These are phyloP conservation scores for Exidia glandulosa DNA, from an alignment of 768 basidiomycete species.

Conservation along the genomic window DNA sequence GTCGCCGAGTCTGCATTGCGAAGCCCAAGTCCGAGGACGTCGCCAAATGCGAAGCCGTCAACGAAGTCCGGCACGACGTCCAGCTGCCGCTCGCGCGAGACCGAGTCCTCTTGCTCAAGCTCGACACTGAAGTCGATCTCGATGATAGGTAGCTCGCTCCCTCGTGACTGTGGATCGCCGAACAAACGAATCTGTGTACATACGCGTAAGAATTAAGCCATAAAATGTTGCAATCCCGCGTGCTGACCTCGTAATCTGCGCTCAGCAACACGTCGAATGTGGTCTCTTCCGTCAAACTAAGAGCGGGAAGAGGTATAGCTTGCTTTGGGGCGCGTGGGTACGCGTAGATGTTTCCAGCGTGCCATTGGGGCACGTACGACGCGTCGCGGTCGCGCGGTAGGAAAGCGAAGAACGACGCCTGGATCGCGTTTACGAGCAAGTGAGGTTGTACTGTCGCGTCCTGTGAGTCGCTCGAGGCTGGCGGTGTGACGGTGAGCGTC, in stretches of 20 bases:
- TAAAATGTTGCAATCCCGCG: not conserved
- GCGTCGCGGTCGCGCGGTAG: constrained; percentile 28
- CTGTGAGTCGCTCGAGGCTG: constrained; percentile 10
- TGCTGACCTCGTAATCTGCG: constrained; percentile 67
- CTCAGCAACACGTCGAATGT: constrained; percentile 63
- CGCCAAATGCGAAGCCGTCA: constrained; percentile 64
- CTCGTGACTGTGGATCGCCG: constrained; percentile 49
- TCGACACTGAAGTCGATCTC: constrained; percentile 40
- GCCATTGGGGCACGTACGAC: constrained; percentile 42
- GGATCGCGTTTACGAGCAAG: constrained; percentile 49
- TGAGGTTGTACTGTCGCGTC: constrained; percentile 22
- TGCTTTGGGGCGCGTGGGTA: constrained; percentile 43
- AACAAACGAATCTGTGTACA: constrained; percentile 62
- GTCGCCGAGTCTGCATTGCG: not conserved
- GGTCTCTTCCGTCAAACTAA: constrained; percentile 31
- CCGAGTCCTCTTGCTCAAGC: constrained; percentile 19
- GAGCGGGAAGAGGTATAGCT: constrained; percentile 38
- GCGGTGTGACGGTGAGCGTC: constrained; percentile 47
- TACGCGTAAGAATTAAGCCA: not conserved
- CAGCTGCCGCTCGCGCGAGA: constrained; percentile 37
- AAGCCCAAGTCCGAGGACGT: constrained; percentile 54
- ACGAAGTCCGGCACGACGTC: constrained; percentile 59
- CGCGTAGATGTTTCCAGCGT: constrained; percentile 78
- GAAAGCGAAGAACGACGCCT: constrained; percentile 69
- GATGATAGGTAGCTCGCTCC: constrained; percentile 39